Conservation (phyloP, 768 basidiomycete genomes). For the Royoungia palumana region DNA sequence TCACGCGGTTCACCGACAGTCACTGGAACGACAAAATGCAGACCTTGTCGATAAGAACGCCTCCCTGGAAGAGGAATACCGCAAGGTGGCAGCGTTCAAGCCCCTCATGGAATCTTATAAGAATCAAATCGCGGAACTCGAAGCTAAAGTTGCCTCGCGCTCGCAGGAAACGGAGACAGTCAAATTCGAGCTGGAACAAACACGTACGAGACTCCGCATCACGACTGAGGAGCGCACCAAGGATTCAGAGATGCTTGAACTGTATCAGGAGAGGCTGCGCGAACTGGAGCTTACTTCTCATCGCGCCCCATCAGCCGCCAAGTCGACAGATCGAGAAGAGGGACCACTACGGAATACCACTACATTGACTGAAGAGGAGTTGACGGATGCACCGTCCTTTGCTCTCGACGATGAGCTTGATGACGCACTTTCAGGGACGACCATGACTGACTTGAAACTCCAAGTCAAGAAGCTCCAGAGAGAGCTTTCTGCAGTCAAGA, state of each 20-base stretch:
- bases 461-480: slow-evolving; percentile 78
- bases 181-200: slow-evolving; percentile 75
- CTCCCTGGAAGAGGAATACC: slow-evolving; percentile 87
- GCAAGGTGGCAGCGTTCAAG: slow-evolving; percentile 81
- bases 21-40: slow-evolving; percentile 90
- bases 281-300: slow-evolving; percentile 78
- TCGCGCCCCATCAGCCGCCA: slow-evolving; percentile 37
- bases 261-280: slow-evolving; percentile 86
- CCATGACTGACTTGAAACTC: slow-evolving; percentile 89
- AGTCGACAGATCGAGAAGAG: slow-evolving; percentile 21
- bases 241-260: slow-evolving; percentile 80
- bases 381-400: slow-evolving; percentile 46
- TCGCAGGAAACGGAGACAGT: slow-evolving; percentile 70
- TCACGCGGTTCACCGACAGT: slow-evolving; percentile 39
- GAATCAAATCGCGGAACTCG: slow-evolving; percentile 77
- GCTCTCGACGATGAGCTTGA: slow-evolving; percentile 86
- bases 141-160: slow-evolving; percentile 62
- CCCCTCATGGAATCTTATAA: slow-evolving; percentile 93
- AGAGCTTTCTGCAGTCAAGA: slow-evolving; percentile 71
- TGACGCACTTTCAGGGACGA: slow-evolving; percentile 76
- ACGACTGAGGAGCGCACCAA: slow-evolving; percentile 65
- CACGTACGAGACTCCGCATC: slow-evolving; percentile 64
- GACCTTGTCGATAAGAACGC: slow-evolving; percentile 89
- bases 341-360: slow-evolving; percentile 21
- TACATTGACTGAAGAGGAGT: slow-evolving; percentile 45